Evolutionary conservation across 75 land plant genomes (phyloP).

Genomic region (Pinus tabuliformis): DNA sequence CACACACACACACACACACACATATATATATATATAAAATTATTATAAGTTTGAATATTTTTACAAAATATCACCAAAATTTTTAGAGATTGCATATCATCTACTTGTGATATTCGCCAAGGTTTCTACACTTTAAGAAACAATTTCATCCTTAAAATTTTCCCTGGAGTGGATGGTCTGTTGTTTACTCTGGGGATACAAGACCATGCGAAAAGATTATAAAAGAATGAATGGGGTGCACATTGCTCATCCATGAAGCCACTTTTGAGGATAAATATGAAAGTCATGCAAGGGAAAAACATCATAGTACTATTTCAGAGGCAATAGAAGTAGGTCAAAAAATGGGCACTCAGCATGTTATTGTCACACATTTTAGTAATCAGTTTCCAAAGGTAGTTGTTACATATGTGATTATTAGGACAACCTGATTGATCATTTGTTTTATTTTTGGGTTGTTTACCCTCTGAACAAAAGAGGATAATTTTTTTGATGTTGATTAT

Average conservation of each 20-base stretch:
- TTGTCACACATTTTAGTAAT: slow-evolving; percentile 35
- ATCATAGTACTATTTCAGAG: slow-evolving; percentile 26
- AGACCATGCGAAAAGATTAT: slow-evolving; percentile 20
- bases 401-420: neutral
- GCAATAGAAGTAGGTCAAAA: slow-evolving; percentile 19
- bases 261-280: slow-evolving; percentile 26
- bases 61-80: no score
- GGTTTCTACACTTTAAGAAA: no score
- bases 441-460: neutral
- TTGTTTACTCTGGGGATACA: slow-evolving; percentile 36
- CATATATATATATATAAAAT: no score
- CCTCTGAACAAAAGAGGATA: neutral
- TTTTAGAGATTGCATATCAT: no score
- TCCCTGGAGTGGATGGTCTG: slow-evolving; percentile 20
- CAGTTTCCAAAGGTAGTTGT: slow-evolving; percentile 21
- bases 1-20: no score
- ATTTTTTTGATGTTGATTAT: neutral
- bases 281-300: slow-evolving; percentile 20
- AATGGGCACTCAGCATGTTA: slow-evolving; percentile 23
- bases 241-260: slow-evolving; percentile 35
- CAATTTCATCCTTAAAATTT: no score
- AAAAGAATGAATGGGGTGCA: slow-evolving; percentile 28
- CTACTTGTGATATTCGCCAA: no score
- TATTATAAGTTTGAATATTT: no score
- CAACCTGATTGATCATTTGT: neutral